Conservation (phyloP, 2,329 filamentous ascomycete species). For the Teratosphaeria epicoccoides region DNA sequence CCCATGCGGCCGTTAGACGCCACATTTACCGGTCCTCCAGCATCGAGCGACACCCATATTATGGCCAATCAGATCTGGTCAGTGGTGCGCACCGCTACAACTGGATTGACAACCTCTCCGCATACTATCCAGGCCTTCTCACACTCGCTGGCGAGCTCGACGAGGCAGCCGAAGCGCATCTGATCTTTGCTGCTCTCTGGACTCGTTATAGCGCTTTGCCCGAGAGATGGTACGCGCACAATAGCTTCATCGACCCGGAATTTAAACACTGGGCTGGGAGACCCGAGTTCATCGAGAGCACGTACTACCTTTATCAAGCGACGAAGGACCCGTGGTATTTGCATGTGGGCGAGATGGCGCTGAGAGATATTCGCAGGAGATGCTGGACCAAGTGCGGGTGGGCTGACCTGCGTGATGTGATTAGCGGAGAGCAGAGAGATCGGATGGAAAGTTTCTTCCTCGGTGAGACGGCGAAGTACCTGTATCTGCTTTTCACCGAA, state of each 20-base stretch:
- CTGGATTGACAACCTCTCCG: constrained; percentile 93
- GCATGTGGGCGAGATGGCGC: constrained; percentile 88
- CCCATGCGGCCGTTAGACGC: constrained; percentile 76
- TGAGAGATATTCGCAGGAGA: constrained; percentile 74
- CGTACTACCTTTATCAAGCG: constrained; percentile 88
- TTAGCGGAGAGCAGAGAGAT: constrained; percentile 71
- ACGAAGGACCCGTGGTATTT: constrained; percentile 95
- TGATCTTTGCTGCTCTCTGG: constrained; percentile 89
- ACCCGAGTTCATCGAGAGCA: constrained; percentile 94
- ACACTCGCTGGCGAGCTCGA: constrained; percentile 80
- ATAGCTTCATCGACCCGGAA: constrained; percentile 73
- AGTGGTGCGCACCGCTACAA: constrained; percentile 81
- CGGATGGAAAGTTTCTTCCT: constrained; percentile 99
- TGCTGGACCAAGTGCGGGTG: constrained; percentile 90
- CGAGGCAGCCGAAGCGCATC: constrained; percentile 79
- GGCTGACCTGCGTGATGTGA: constrained; percentile 60
- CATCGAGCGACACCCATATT: constrained; percentile 75
- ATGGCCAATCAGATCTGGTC: constrained; percentile 77
- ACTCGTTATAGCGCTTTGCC: constrained; percentile 87
- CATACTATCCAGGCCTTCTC: constrained; percentile 86
- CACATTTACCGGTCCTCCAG: constrained; percentile 68
- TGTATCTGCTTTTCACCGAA: constrained; percentile 82
- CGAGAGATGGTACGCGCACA: constrained; percentile 64
- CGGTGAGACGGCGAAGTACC: constrained; percentile 90
- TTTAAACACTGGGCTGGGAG: constrained; percentile 91